Evolutionary conservation across 2,329 filamentous ascomycete species (phyloP), one percentile per base, ranked within the genome.

Genomic region (Endoconidiophora laricicola): DNA sequence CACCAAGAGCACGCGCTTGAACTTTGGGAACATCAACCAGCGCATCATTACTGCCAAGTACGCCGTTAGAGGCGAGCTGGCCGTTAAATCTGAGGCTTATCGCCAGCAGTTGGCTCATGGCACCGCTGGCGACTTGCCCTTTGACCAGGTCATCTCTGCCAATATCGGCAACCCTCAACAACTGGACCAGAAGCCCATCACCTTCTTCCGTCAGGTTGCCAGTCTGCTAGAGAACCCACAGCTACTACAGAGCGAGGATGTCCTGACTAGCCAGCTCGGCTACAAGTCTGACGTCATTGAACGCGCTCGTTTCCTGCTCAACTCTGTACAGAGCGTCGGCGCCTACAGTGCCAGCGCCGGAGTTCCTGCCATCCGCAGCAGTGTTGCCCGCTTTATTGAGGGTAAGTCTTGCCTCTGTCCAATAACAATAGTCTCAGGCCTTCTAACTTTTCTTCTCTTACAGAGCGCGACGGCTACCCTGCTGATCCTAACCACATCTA

Each of bases 131-230:
- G 63, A 64, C 60, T 73, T 96, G 46, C 90, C 91, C 45, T 98
- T 98, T 66, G 73, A 85, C 59, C 76, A 86, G 54, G 81, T 98
- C 66, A 90, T 98, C 69, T 88, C 85, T 55, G 91, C 91, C 67
- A 98, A 98, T 70, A 98, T 98, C 61, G 91, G 91, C 62, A 98
- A 98, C 71, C 91, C 91, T 3, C 91, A 98, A 68, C 91, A 98
- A 69, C 79, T 98, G 55, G 91, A 95, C 69, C 91, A 98, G 74
- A 93, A 96, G 73, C 91, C 91, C 60, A 90, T 98, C 60, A 98
- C 91, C 58, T 98, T 95, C 74, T 95, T 98, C 78, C 81, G 91
- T 58, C 90, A 98, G 69, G 91, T 98, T 24, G 76, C 91, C 60
- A 94, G 86, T 67, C 66, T 98, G 55, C 68, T 96, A 53, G 91